Base-by-base conservation (phyloP, 345 rosid species). In the Populus nigra region DNA sequence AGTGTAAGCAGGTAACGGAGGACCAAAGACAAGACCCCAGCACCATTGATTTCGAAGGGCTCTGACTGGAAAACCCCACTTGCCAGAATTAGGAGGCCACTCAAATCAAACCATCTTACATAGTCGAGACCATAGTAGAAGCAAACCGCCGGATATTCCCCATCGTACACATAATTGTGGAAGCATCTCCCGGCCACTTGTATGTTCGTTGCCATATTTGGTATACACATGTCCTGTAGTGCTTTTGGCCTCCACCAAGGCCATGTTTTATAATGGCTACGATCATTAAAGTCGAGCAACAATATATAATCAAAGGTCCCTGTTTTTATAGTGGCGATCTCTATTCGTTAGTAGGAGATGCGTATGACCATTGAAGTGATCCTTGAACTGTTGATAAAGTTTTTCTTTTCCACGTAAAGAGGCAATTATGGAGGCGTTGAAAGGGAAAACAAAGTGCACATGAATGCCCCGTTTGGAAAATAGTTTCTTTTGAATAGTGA, bases 311-410 rank as follows among this genome's bases (percentile, higher is more conserved):
- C 82, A 72, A 57, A 27, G 65, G 67, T 12, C 45, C 11, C 18
- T 65, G 25, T 65, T 33, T 13, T 69, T 41, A 16, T 35, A 36
- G 76, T 78, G 81, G 86, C 65, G 77, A 39, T 57, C 35, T 38
- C 79, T 81, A 66, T 85, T 87, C 73, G 9, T 2, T 50, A 49
- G 84, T 81, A 57, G 80, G 78, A 80, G 78, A 85, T 81, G 78
- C 78, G 84, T 83, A 68, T 73, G 66, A 39, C 36, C 23, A 67
- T 80, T 73, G 71, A 43, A 69, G 65, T 50, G 80, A 81, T 81
- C 83, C 88, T 36, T 75, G 57, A 73, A 80, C 90, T 84, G 88
- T 82, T 86, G 86, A 84, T 82, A 85, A 87, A 87, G 86, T 35
- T 75, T 74, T 84, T 82, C 82, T 82, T 85, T 81, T 78, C 77